phyloP scores from a whole-genome alignment of 73 alveolate genomes.

The Uronychia binucleata region DNA sequence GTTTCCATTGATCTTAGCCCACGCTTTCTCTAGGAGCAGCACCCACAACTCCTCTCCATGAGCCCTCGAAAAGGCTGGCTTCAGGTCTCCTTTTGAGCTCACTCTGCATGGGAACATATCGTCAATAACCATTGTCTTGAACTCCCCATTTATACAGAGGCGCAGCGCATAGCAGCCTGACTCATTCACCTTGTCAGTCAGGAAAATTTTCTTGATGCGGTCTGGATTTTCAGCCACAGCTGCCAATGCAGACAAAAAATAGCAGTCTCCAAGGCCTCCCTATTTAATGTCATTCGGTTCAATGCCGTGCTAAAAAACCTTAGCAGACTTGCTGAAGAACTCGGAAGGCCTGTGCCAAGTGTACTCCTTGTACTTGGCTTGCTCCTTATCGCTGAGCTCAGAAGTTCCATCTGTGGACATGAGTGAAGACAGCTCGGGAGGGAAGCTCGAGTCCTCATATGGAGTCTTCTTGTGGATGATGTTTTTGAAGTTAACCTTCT shows the following conservation, averaged over 20 bases:
- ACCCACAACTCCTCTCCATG: conserved; percentile 74
- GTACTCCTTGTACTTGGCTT: conserved; percentile 25
- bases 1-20: conserved; percentile 82
- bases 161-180: conserved; percentile 90
- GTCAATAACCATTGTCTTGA: conserved; percentile 57
- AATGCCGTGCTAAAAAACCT: conserved; percentile 60
- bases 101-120: conserved; percentile 82
- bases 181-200: conserved; percentile 70
- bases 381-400: conserved; percentile 5
- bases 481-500: background rate
- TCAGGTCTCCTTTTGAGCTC: conserved; percentile 35
- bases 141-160: conserved; percentile 58
- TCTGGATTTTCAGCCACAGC: conserved; percentile 85
- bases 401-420: background rate
- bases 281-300: conserved; percentile 81
- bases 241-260: conserved; percentile 76
- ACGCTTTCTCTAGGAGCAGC: conserved; percentile 76
- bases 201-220: conserved; percentile 72
- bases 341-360: conserved; percentile 70
- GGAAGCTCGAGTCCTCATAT: conserved; percentile 12
- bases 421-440: conserved; percentile 15
- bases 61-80: conserved; percentile 7
- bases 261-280: conserved; percentile 93
- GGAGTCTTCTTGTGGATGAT: background rate
- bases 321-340: conserved; percentile 29